Percentiles rank a stretch among this genome's conserved stretches.
These are phyloP conservation scores for Porphyra umbilicalis DNA, from an alignment of 31 red algal species.

Conservation along the genomic window DNA sequence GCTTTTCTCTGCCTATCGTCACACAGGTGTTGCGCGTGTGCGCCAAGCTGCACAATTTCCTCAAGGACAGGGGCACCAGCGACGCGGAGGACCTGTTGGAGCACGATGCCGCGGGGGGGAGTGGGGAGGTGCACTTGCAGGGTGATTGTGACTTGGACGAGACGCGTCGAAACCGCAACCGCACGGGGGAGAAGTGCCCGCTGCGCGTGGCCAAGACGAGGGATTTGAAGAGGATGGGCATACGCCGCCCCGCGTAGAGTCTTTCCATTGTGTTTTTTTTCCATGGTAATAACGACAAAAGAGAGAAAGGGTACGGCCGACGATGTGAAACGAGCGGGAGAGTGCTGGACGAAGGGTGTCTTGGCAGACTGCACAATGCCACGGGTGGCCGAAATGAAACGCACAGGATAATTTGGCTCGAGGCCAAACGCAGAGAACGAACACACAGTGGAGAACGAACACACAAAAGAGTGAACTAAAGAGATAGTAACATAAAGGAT, in stretches of 20 bases:
- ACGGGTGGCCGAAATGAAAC: too few relatives aligned
- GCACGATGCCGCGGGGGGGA: not conserved
- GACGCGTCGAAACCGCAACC: not conserved
- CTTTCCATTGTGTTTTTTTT: not conserved
- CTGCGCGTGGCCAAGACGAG: not conserved
- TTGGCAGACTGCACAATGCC: too few relatives aligned
- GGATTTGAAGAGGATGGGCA: not conserved
- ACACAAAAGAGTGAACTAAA: too few relatives aligned
- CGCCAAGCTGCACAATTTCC: not conserved
- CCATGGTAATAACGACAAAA: too few relatives aligned
- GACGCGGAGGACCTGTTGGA: not conserved
- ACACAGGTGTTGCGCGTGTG: not conserved
- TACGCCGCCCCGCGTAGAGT: not conserved
- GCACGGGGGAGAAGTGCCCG: not conserved
- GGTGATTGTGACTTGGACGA: not conserved
- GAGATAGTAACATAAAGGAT: too few relatives aligned
- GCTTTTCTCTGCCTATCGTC: not conserved
- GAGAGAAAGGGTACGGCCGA: not conserved
- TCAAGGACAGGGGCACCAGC: not conserved
- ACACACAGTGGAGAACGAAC: too few relatives aligned
- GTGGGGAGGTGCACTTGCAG: not conserved
- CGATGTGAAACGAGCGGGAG: not conserved
- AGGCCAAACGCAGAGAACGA: too few relatives aligned
- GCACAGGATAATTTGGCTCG: too few relatives aligned
- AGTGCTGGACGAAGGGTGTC: too few relatives aligned